Evolutionary conservation across 2,329 filamentous ascomycete genomes (phyloP), one percentile per base, ranked within the genome.

Genomic region (Mycocentrospora acerina): DNA sequence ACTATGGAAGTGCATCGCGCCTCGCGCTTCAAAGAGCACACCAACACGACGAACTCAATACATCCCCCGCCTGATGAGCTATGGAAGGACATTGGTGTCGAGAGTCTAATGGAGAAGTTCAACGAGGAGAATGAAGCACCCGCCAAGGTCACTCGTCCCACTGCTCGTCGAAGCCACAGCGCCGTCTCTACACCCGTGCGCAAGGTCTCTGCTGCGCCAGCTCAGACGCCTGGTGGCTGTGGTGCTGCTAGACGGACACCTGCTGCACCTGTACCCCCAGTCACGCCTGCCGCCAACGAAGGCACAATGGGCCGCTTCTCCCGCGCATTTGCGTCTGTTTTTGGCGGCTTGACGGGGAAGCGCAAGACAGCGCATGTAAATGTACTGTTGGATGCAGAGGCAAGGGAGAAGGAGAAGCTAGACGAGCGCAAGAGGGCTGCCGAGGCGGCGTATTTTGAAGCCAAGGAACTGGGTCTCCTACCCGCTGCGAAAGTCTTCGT

Each of bases 381-480:
- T n/a, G n/a, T 22, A 9, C 37, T 35, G 18, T 44, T 51, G 4
- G 50, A 44, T n/a, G 57, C 53, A 7, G 54, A 57, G 40, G 46
- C 42, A 15, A 41, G 34, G 31, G 43, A 46, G 14, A 44, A 51
- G 32, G 48, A 45, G 15, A 16, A 43, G 3, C 42, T 58, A 2
- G 57, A 60, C 16, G 53, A 59, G 34, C 52, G 58, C 29, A 63
- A 59, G 44, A 44, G 46, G 32, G 43, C 53, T n/a, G 61, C 57
- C 5, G 60, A 66, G 16, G 48, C 53, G 17, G 58, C 59, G 6
- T 67, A 67, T 33, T 49, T 55, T 15, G 46, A 62, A 19, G 54
- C 62, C 15, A 66, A 64, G 40, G 55, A 53, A 15, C 40, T 51
- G 25, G 65, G 65, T n/a, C 56, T 66, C 7, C 44, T 68, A 8